Base-by-base conservation (phyloP, 2,329 filamentous ascomycete genomes). In the Pestalotiopsis sp. region DNA sequence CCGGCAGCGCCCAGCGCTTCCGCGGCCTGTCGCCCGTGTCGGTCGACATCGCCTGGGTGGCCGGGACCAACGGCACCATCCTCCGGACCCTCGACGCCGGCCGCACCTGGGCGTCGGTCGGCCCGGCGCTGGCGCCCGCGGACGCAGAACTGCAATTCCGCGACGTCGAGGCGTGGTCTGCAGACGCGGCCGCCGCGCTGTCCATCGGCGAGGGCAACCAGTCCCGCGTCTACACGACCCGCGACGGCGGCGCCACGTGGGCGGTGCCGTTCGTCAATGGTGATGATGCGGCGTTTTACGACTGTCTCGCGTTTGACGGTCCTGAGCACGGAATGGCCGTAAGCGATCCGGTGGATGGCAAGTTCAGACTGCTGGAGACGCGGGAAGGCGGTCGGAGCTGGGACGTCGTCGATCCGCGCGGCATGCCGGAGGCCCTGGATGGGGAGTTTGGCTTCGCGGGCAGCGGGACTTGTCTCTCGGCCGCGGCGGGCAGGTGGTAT, bases 121-220 rank as follows among this genome's bases (percentile, higher is more conserved):
- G 77, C 2, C 77, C 77, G 2, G 22, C 26, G n/a, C 66, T 76
- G 40, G 39, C 72, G 0, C 60, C 24, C 10, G 70, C 70, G 5
- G 73, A 74, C 67, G 64, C 71, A 1, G 70, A 67, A 14, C 73
- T 78, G 22, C 73, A 79, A 58, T 78, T 78, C 73, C 76, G 77
- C 57, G 77, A 78, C 71, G 67, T 78, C 10, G 71, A 84, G 30
- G 79, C 81, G 3, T 76, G 84, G 65, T 79, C 80, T 11, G 76
- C 78, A 22, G 78, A 83, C 48, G 78, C 79, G 65, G 78, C 79
- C 24, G 74, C 83, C 68, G 74, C 79, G 10, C 78, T 84, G 3
- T 78, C 80, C 20, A 78, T 79, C 61, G 77, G 77, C 64, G 71
- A 73, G 26, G 75, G 76, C 30, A 62, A 69, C 17, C 72, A 73